Conservation (phyloP, 345 rosid genomes). For the Iberis pinnata region DNA sequence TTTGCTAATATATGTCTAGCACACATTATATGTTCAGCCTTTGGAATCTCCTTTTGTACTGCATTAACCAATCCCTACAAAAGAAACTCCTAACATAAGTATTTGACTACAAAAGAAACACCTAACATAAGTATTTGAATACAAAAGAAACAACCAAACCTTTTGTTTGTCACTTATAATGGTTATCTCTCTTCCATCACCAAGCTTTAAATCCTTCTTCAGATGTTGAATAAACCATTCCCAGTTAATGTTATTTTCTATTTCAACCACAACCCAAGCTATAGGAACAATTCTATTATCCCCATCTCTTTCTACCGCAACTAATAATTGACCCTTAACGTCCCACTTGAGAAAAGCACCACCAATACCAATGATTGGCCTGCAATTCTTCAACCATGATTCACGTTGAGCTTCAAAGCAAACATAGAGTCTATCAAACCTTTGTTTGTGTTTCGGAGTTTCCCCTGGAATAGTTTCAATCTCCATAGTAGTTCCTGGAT, state of each 20-base stretch:
- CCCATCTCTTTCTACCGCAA: neutral
- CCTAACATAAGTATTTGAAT: too few species aligned
- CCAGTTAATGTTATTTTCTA: neutral
- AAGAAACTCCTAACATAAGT: too few species aligned
- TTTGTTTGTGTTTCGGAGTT: neutral
- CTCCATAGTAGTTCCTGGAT: neutral
- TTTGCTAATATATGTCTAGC: neutral
- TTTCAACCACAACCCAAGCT: neutral
- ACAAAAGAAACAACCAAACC: neutral
- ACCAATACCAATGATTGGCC: neutral
- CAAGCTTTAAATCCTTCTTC: neutral
- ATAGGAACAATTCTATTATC: neutral
- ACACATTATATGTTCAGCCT: neutral
- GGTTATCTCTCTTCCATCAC: neutral
- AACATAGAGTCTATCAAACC: neutral
- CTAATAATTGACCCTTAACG: neutral
- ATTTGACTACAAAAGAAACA: too few species aligned
- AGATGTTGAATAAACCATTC: neutral
- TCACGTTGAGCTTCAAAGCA: neutral
- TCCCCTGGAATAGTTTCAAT: neutral
- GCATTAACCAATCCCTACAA: neutral
- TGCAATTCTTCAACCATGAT: neutral
- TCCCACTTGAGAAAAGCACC: neutral
- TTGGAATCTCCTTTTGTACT: neutral
- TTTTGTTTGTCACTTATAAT: neutral